Conservation (phyloP, 164 flowering plant species). For the Magnolia changhungtana region DNA sequence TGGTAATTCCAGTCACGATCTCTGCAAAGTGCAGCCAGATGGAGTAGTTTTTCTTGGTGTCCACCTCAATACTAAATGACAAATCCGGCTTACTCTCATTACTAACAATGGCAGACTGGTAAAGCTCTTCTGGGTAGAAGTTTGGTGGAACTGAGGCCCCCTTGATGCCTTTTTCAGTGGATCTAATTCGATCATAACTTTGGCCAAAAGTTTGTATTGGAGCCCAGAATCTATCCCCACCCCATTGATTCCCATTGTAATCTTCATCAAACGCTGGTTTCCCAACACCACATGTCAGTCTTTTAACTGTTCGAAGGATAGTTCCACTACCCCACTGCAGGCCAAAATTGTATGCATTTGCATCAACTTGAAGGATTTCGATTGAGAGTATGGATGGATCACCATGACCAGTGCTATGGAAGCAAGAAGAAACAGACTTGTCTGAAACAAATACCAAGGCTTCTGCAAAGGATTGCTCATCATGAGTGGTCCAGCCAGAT, state of each 20-base stretch:
- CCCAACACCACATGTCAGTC: conserved; percentile 60
- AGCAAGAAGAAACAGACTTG: conserved; percentile 72
- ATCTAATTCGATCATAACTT: conserved; percentile 39
- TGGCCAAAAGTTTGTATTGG: conserved; percentile 46
- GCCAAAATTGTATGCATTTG: conserved; percentile 65
- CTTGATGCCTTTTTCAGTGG: conserved; percentile 46
- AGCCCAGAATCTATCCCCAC: conserved; percentile 93
- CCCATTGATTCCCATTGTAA: conserved; percentile 70
- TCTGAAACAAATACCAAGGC: conserved; percentile 62
- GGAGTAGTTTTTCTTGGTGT: conserved; percentile 84
- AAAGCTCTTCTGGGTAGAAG: conserved; percentile 78
- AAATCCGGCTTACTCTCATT: conserved; percentile 61
- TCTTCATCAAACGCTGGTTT: conserved; percentile 70
- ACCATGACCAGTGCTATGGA: conserved; percentile 97
- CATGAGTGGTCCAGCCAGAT: conserved; percentile 73
- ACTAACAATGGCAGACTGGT: conserved; percentile 66
- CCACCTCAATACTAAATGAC: conserved; percentile 69
- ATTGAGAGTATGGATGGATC: conserved; percentile 87
- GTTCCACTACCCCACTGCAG: conserved; percentile 53
- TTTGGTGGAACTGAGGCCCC: conserved; percentile 64
- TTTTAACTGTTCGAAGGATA: conserved; percentile 62
- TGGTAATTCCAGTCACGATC: conserved; percentile 57
- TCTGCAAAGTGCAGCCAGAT: conserved; percentile 97
- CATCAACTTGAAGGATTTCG: conserved; percentile 87
- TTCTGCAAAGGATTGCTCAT: conserved; percentile 77